Percentiles rank a stretch among this genome's conserved stretches.
These are phyloP conservation scores for Fusarium sp. DNA, from an alignment of 2,329 filamentous ascomycete species.

Conservation along the genomic window DNA sequence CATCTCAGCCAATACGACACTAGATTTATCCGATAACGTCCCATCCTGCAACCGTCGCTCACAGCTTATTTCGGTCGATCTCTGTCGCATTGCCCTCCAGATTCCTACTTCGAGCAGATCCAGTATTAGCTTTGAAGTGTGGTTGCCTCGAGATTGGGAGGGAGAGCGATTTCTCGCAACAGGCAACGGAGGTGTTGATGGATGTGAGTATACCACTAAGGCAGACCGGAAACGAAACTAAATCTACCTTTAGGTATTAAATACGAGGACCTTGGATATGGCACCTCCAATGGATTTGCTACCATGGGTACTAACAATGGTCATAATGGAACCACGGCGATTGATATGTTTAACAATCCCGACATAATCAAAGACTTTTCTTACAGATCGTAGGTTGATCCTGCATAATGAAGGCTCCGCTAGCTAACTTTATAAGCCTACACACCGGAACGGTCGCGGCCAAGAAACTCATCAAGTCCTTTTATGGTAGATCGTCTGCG, in stretches of 20 bases:
- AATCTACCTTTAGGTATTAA: slow-evolving; percentile 50
- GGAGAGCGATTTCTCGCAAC: slow-evolving; percentile 58
- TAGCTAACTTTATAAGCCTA: background rate
- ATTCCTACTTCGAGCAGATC: slow-evolving; percentile 23
- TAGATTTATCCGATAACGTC: slow-evolving; percentile 11
- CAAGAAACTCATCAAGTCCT: slow-evolving; percentile 41
- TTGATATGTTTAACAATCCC: slow-evolving; percentile 48
- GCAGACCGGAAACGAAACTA: background rate
- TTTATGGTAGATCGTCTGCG: slow-evolving; percentile 56
- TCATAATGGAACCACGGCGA: slow-evolving; percentile 56
- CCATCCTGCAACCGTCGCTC: slow-evolving; percentile 21
- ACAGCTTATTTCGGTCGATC: slow-evolving; percentile 4
- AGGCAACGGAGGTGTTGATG: slow-evolving; percentile 61
- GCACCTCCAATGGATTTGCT: slow-evolving; percentile 56
- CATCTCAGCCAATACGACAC: background rate
- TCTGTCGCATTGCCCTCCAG: slow-evolving; percentile 18
- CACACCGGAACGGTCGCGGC: slow-evolving; percentile 4
- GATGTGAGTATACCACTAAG: slow-evolving; percentile 49
- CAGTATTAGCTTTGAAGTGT: slow-evolving; percentile 55
- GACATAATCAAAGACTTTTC: slow-evolving; percentile 54
- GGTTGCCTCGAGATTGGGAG: slow-evolving; percentile 59
- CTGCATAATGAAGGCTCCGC: too few species aligned
- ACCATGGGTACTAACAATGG: slow-evolving; percentile 62
- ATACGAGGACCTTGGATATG: slow-evolving; percentile 53
- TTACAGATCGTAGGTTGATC: slow-evolving; percentile 38